A percentile compares a stretch with the other conserved stretches of the same genome.
Evolutionary conservation across 371 early-diverging fungal species (phyloP).

Genomic region (Lichtheimia corymbifera): DNA sequence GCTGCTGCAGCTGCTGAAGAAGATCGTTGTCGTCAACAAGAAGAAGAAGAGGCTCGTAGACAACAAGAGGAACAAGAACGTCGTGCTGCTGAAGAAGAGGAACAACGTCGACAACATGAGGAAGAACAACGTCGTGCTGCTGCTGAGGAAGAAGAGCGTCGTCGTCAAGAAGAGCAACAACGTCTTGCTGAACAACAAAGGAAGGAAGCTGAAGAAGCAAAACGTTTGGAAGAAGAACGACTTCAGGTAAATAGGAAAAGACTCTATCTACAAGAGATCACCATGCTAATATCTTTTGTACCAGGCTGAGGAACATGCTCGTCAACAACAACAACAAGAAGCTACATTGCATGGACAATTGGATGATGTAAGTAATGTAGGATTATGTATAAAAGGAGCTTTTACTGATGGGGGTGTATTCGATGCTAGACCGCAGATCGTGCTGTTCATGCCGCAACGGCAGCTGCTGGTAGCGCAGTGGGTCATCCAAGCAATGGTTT

Average conservation of each 20-base stretch:
- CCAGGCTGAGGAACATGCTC: neutral
- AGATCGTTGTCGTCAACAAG: conserved; percentile 13
- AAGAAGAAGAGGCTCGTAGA: conserved; percentile 14
- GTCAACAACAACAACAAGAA: conserved; percentile 8
- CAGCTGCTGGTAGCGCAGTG: conserved; percentile 29
- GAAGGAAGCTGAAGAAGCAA: conserved; percentile 15
- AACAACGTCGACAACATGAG: conserved; percentile 26
- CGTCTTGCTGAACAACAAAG: conserved; percentile 18
- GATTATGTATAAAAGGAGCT: neutral
- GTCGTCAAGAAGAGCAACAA: conserved; percentile 22
- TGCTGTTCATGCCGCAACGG: conserved; percentile 32
- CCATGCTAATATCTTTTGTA: too few relatives aligned
- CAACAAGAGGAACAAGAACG: conserved; percentile 15
- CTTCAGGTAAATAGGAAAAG: conserved; percentile 12
- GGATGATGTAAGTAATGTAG: conserved; percentile 12
- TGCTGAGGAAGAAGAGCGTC: conserved; percentile 20
- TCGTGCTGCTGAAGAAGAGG: conserved; percentile 15
- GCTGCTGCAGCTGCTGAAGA: neutral
- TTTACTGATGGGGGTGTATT: neutral
- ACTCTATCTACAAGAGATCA: too few relatives aligned
- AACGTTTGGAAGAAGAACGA: conserved; percentile 17
- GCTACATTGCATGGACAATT: conserved; percentile 12
- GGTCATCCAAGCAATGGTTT: conserved; percentile 19
- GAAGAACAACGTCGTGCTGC: conserved; percentile 25
- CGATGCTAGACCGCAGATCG: conserved; percentile 31